Evolutionary conservation across 2,329 filamentous ascomycete genomes (phyloP), one percentile per base, ranked within the genome.

Genomic region (Penicillium hesseltinei): DNA sequence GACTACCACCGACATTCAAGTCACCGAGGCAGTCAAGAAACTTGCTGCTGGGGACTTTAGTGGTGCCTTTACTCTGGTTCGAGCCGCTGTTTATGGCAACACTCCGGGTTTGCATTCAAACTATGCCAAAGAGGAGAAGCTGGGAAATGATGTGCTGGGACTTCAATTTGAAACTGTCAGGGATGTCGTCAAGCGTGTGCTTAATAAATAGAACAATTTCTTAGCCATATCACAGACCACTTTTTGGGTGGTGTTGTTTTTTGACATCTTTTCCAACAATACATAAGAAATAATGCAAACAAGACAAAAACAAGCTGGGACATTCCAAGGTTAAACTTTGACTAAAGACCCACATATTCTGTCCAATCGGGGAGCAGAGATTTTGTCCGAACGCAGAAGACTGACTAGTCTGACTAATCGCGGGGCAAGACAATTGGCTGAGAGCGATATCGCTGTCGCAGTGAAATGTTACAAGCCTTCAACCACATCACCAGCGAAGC

Each of bases 401-500:
- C 43, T 62, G 59, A 65, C 52, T 66, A 59, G 64, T 39, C 61
- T 62, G 59, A 65, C 52, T 66, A 59, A 66, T 39, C 61, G 58
- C 60, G 56, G 63, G 62, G 62, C 57, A 43, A 45, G 48, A 23
- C 40, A 45, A 39, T 57, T 58, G 43, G 55, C 39, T 38, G 49
- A 36, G 58, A 66, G 69, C 69, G 71, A 73, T 68, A 73, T 73
- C 71, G 70, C 71, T 65, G 58, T 56, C 56, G 39, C 35, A 35
- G 56, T 61, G 46, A 51, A 57, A 59, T 59, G 62, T 62, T 66
- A 68, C 65, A 57, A 57, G 62, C 43, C 42, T 57, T 60, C 56
- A 62, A 56, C 44, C 48, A 61, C 47, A 62, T 63, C 58, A 56
- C 60, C 51, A 50, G 48, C 57, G 39, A 63, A 56, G 44, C 62